Percentiles rank a stretch among this genome's conserved stretches.
These are phyloP conservation scores for Xerocomus minutiporus DNA, from an alignment of 1,284 basidiomycete genomes.

Conservation along the genomic window DNA sequence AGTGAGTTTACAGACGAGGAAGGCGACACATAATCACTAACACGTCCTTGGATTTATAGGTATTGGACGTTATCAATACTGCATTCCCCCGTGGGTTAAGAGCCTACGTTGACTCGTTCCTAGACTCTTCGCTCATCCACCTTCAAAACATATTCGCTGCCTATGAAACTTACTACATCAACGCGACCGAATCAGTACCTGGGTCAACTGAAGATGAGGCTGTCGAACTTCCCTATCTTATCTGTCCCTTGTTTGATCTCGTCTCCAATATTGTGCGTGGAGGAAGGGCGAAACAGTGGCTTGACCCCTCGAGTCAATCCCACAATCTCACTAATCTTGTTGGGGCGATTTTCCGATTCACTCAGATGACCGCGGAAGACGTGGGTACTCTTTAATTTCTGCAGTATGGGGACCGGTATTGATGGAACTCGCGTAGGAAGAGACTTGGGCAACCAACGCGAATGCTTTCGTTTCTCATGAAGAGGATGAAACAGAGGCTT, in stretches of 20 bases:
- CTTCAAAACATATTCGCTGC: slow-evolving; percentile 62
- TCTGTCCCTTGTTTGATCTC: slow-evolving; percentile 80
- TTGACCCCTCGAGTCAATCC: slow-evolving; percentile 31
- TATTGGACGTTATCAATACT: slow-evolving; percentile 69
- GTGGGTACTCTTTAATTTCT: slow-evolving; percentile 41
- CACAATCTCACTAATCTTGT: slow-evolving; percentile 56
- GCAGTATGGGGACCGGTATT: slow-evolving; percentile 1
- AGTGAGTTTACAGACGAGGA: slow-evolving; percentile 38
- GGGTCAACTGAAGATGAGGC: slow-evolving; percentile 70
- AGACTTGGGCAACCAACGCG: slow-evolving; percentile 84
- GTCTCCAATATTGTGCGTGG: slow-evolving; percentile 60
- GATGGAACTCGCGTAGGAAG: slow-evolving; percentile 56
- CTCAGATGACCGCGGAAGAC: slow-evolving; percentile 87
- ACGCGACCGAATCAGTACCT: slow-evolving; percentile 51
- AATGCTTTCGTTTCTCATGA: slow-evolving; percentile 94
- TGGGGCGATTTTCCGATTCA: slow-evolving; percentile 62
- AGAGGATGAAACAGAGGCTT: slow-evolving; percentile 83
- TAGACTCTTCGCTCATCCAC: slow-evolving; percentile 61
- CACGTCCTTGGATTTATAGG: slow-evolving; percentile 39
- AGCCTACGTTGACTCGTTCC: slow-evolving; percentile 56
- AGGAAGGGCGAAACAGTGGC: slow-evolving; percentile 62
- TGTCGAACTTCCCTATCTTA: slow-evolving; percentile 73
- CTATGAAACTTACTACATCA: slow-evolving; percentile 69
- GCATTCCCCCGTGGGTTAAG: slow-evolving; percentile 70
- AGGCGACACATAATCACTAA: neutral